These are phyloP conservation scores for Saturnispora halmiae DNA, from an alignment of 805 yeast species.

Conservation along the genomic window DNA sequence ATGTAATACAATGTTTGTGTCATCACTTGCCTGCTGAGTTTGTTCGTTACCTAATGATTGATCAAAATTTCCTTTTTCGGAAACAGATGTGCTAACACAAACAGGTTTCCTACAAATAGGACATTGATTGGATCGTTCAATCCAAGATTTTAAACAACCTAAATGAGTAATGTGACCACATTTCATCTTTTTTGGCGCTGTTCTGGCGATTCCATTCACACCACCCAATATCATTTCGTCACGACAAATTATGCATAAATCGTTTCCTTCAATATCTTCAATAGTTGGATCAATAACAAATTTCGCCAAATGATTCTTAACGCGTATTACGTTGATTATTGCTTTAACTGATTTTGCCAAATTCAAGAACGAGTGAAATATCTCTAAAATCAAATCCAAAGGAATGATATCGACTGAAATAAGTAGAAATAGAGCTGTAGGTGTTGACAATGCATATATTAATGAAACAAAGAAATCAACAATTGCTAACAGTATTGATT, in stretches of 20 bases:
- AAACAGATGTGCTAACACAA: constrained; percentile 26
- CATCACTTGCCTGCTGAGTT: background rate
- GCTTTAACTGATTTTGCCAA: constrained; percentile 29
- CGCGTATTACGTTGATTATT: constrained; percentile 33
- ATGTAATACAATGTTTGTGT: no score
- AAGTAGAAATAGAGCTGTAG: constrained; percentile 37
- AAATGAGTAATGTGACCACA: constrained; percentile 87
- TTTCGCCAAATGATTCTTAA: constrained; percentile 52
- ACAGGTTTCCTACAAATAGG: constrained; percentile 83
- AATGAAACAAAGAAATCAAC: constrained; percentile 40
- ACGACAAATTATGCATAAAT: constrained; percentile 81
- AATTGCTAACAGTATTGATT: constrained; percentile 48
- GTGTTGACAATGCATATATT: constrained; percentile 6
- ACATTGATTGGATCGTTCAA: constrained; percentile 85
- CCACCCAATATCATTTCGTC: constrained; percentile 65
- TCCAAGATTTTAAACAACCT: constrained; percentile 88
- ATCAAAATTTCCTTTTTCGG: no score
- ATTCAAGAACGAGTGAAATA: constrained; percentile 22
- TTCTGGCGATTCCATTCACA: constrained; percentile 26
- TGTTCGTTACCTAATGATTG: no score
- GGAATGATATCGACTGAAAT: constrained; percentile 33
- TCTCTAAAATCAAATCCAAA: constrained; percentile 25
- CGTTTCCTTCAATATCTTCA: constrained; percentile 52
- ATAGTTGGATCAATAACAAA: constrained; percentile 54
- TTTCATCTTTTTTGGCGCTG: constrained; percentile 60